Percentiles rank a stretch among this genome's conserved stretches.
Evolutionary conservation across 2,329 filamentous ascomycete species (phyloP).

Genomic region (Monilinia aucupariae): DNA sequence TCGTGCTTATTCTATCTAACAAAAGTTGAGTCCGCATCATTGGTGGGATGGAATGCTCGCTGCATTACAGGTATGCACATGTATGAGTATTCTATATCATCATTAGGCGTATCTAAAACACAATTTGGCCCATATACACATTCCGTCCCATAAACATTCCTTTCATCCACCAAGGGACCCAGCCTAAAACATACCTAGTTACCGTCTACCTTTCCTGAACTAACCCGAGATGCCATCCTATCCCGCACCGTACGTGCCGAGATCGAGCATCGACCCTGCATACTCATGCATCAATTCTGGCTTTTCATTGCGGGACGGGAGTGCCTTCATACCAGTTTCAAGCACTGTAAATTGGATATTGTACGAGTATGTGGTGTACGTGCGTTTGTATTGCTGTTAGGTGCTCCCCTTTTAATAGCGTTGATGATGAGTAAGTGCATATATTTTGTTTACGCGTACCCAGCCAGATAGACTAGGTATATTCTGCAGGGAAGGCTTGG

Average conservation of each 20-base stretch:
- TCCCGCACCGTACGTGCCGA: not conserved
- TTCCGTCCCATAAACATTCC: not conserved
- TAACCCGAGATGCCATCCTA: not conserved
- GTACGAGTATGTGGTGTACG: not conserved
- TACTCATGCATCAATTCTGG: not conserved
- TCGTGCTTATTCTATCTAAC: too few relatives aligned
- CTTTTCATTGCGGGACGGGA: not conserved
- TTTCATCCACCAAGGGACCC: not conserved
- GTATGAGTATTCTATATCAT: not conserved
- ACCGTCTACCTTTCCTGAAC: not conserved
- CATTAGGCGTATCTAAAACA: not conserved
- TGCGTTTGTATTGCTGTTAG: not conserved
- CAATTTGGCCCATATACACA: too few relatives aligned
- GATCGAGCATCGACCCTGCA: not conserved
- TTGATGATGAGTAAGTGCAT: not conserved
- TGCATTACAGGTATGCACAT: not conserved
- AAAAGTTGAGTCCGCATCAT: too few relatives aligned
- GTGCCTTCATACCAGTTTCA: not conserved
- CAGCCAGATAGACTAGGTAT: not conserved
- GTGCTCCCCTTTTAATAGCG: not conserved
- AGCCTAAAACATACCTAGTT: not conserved
- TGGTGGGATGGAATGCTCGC: too few relatives aligned
- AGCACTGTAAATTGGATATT: not conserved
- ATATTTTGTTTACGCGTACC: not conserved
- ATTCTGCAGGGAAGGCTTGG: not conserved